Evolutionary conservation across 345 rosid species (phyloP), one percentile per base, ranked within the genome.

Genomic region (Heritiera fomes): DNA sequence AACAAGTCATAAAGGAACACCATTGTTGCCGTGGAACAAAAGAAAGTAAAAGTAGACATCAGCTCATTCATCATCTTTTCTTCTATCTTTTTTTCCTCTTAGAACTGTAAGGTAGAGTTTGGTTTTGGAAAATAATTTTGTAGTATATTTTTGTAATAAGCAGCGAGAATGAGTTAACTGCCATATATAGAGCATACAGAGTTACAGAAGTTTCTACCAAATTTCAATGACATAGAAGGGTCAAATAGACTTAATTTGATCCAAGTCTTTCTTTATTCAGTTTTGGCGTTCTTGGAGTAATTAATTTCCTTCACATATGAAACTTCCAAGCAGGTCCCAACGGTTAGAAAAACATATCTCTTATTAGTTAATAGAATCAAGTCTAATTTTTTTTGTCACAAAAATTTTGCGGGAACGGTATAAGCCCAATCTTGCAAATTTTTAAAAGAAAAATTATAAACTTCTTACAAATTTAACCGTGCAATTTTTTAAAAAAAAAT

Each of bases 1-100:
- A 84, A 82, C 52, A 85, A 78, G 28, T 88, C 77, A 78, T 81
- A 83, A 38, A 79, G 32, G 68, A 84, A 77, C 77, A 79, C 77
- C 0, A 82, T 47, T 14, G 45, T 7, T 38, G 23, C 11, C 20
- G 20, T 34, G 23, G 20, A 34, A 38, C 38, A 38, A 38, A 64
- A 5, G 41, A 62, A 30, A 5, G 8, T 13, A 12, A 32, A 5
- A 14, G 74, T 50, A 28, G 63, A n/a, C 18, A 20, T 8, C 11
- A 59, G 13, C 11, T 61, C 41, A 12, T 30, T 6, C 34, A 60
- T 62, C 41, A 2, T 60, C 14, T 60, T 23, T 61, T n/a, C 7
- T 17, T 7, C 2, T 17, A 5, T 6, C 2, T 18, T 18, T 55
- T 6, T 6, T 23, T 2, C 61, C 11, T n/a, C 61, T 56, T 23